Percentiles rank a stretch among this genome's conserved stretches.
Evolutionary conservation across 169 alveolate species (phyloP).

Genomic region (Plasmodium coatneyi): DNA sequence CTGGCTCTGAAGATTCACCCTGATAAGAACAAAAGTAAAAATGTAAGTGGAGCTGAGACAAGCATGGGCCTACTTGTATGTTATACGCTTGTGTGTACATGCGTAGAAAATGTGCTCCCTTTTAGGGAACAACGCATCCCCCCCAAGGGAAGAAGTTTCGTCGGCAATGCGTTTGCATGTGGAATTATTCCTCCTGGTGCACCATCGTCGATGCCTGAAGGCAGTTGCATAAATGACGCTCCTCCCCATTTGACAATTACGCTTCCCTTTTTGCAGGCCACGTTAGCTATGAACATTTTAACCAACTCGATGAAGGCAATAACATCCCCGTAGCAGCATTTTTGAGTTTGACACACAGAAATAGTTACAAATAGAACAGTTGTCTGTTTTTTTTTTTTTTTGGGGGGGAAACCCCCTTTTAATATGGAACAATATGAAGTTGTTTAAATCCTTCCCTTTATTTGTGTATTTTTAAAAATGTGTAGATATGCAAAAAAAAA

Average conservation of each 20-base stretch:
- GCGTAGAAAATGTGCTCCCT: neutral
- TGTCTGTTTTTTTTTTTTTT: constrained; percentile 6
- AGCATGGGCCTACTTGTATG: neutral
- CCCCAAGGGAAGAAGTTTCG: neutral
- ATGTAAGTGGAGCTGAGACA: constrained; percentile 18
- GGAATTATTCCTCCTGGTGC: neutral
- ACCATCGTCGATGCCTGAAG: neutral
- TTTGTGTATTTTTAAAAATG: neutral
- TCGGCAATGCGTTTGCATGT: neutral
- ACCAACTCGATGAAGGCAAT: constrained; percentile 29
- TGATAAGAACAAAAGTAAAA: constrained; percentile 44
- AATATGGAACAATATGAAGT: neutral
- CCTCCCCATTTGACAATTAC: neutral
- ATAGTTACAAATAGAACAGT: neutral
- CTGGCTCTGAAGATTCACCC: constrained; percentile 55
- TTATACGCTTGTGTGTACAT: neutral
- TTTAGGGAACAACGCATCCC: neutral
- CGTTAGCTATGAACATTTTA: constrained; percentile 52
- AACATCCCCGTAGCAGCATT: constrained; percentile 2
- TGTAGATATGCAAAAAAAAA: neutral
- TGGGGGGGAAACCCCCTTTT: neutral
- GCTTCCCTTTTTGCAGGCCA: constrained; percentile 1
- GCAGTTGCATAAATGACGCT: neutral
- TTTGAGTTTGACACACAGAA: neutral
- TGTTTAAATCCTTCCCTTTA: neutral